phyloP scores from a whole-genome alignment of 225 moss, liverwort and hornwort species.

The Polytrichum commune region DNA sequence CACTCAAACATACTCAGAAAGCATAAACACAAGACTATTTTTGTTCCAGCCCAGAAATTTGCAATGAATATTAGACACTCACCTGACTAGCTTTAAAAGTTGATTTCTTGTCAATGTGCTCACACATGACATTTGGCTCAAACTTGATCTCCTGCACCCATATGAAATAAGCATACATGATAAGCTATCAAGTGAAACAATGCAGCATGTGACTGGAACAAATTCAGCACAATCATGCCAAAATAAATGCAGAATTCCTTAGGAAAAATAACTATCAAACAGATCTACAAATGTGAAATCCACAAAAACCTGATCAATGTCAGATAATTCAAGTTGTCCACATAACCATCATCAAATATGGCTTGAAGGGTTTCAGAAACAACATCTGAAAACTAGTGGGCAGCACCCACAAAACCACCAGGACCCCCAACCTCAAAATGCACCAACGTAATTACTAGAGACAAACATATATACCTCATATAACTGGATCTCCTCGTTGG shows the following conservation, averaged over 20 bases:
- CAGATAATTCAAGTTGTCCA: too few species aligned
- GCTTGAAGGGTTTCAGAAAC: too few species aligned
- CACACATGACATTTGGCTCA: constrained; percentile 98
- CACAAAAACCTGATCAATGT: too few species aligned
- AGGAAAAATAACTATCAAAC: too few species aligned
- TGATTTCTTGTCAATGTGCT: constrained; percentile 66
- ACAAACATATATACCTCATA: constrained; percentile 38
- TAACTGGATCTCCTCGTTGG: constrained; percentile 45
- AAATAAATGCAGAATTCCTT: too few species aligned
- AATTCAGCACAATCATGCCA: too few species aligned
- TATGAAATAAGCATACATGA: not conserved
- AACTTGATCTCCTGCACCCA: constrained; percentile 93
- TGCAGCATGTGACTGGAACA: too few species aligned
- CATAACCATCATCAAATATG: too few species aligned
- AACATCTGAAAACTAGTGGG: too few species aligned
- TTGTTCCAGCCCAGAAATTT: too few species aligned
- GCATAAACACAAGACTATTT: not conserved
- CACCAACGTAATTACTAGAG: not conserved
- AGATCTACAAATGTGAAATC: too few species aligned
- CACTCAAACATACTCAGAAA: not conserved
- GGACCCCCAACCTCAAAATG: not conserved
- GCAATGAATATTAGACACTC: not conserved
- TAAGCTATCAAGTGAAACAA: not conserved
- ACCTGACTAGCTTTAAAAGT: constrained; percentile 61
- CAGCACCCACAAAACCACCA: too few species aligned